Conservation (phyloP, 352 stramenopile genomes). For the Elongisporangium prolatum region DNA sequence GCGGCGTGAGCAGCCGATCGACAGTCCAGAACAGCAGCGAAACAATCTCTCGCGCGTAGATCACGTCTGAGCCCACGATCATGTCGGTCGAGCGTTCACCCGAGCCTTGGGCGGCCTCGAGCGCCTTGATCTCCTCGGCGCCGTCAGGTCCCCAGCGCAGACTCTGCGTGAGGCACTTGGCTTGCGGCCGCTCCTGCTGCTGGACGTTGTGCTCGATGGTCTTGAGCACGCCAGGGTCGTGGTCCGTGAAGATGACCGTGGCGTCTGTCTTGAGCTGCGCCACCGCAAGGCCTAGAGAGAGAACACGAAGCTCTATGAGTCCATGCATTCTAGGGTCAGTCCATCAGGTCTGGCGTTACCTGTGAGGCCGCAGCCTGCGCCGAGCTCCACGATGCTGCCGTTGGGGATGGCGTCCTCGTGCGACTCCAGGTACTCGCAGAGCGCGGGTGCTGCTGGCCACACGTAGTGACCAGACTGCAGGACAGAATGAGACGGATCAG, state of each 20-base stretch:
- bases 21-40: constrained; percentile 74
- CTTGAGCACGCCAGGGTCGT: constrained; percentile 78
- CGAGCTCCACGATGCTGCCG: constrained; percentile 63
- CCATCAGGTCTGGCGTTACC: constrained; percentile 10
- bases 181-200: constrained; percentile 48
- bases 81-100: constrained; percentile 22
- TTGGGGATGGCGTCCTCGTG: constrained; percentile 41
- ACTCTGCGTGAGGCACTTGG: constrained; percentile 50
- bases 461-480: constrained; percentile 58
- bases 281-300: constrained; percentile 34
- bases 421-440: constrained; percentile 58
- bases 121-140: constrained; percentile 39
- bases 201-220: constrained; percentile 70
- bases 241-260: constrained; percentile 75
- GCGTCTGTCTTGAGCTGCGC: constrained; percentile 54
- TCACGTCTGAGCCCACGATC: constrained; percentile 74
- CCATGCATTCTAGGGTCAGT: too few relatives aligned
- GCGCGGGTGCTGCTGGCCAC: constrained; percentile 55
- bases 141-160: constrained; percentile 64
- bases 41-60: constrained; percentile 70
- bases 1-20: constrained; percentile 36
- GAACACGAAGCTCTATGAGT: neutral
- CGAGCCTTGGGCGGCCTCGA: constrained; percentile 24
- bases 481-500: neutral
- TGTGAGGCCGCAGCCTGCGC: constrained; percentile 59